Evolutionary conservation across 331 rosid genomes (phyloP).

Genomic region (Stylosanthes scabra): DNA sequence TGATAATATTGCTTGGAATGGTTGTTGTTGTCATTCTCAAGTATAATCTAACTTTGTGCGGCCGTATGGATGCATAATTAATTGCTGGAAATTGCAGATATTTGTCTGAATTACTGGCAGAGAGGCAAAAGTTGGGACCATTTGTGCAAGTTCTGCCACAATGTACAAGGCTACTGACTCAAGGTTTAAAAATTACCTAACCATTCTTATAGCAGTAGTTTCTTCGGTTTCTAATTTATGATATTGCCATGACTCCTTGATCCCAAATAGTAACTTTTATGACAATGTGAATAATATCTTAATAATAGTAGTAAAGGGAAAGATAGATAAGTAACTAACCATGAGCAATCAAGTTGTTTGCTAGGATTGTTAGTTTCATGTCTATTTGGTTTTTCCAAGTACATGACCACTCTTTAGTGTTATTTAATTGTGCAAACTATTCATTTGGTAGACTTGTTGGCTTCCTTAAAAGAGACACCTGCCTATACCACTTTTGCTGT

Average conservation of each 20-base stretch:
- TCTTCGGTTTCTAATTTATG: background rate
- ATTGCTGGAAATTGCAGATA: conserved; percentile 60
- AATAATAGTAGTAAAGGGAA: background rate
- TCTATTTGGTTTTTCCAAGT: conserved; percentile 2
- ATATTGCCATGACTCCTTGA: background rate
- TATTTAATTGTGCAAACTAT: background rate
- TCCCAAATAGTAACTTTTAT: background rate
- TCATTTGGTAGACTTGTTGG: conserved; percentile 7
- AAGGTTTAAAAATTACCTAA: conserved; percentile 53
- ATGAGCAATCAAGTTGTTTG: background rate
- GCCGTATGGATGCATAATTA: conserved; percentile 27
- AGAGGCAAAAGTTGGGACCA: conserved; percentile 86
- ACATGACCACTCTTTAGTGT: background rate
- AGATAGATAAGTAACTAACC: background rate
- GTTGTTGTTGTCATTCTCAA: conserved; percentile 12
- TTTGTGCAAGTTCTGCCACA: conserved; percentile 82
- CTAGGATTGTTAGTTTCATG: conserved; percentile 21
- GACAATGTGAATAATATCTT: background rate
- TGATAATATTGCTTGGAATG: background rate
- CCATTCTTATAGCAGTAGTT: conserved; percentile 3
- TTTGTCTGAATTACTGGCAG: conserved; percentile 78
- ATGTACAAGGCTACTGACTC: conserved; percentile 78
- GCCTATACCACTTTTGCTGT: conserved; percentile 15
- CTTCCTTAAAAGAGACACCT: conserved; percentile 12
- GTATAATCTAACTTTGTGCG: conserved; percentile 12